Evolutionary conservation across 2,329 filamentous ascomycete species (phyloP).

Genomic region (Ustilaginoidea virens): DNA sequence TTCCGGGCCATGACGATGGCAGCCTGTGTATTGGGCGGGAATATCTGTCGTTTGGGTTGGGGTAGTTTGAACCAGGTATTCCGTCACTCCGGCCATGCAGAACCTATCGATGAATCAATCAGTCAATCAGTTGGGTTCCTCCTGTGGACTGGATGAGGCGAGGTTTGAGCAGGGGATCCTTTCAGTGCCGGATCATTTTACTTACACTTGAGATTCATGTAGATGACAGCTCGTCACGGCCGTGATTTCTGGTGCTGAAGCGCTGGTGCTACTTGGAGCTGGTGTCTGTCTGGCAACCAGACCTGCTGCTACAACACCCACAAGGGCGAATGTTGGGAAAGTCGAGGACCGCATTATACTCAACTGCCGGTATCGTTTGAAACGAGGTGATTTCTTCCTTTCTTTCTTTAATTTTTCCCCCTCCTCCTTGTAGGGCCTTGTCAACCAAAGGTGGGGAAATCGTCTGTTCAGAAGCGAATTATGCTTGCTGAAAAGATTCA

Average conservation of each 20-base stretch:
- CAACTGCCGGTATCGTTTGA: too few relatives aligned
- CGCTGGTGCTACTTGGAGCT: slow-evolving; percentile 11
- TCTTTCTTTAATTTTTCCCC: too few relatives aligned
- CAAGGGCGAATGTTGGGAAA: neutral
- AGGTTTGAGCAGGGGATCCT: slow-evolving; percentile 3
- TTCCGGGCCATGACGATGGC: slow-evolving; percentile 44
- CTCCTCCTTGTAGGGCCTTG: too few relatives aligned
- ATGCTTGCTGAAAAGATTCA: too few relatives aligned
- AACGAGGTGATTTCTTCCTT: too few relatives aligned
- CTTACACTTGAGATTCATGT: slow-evolving; percentile 24
- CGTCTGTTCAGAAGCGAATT: too few relatives aligned
- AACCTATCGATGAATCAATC: slow-evolving; percentile 15
- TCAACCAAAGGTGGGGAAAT: too few relatives aligned
- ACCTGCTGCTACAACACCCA: slow-evolving; percentile 7
- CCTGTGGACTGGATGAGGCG: neutral
- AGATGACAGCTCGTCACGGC: slow-evolving; percentile 26
- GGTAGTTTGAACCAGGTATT: slow-evolving; percentile 28
- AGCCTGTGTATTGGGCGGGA: slow-evolving; percentile 47
- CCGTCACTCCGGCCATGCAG: slow-evolving; percentile 27
- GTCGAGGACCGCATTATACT: neutral
- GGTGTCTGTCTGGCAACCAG: slow-evolving; percentile 17
- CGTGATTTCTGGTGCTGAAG: slow-evolving; percentile 14
- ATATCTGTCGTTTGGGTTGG: slow-evolving; percentile 38
- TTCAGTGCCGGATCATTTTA: too few relatives aligned
- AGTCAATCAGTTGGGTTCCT: too few relatives aligned